Base-by-base conservation (phyloP, 164 flowering plant genomes). In the Liquidambar formosana region DNA sequence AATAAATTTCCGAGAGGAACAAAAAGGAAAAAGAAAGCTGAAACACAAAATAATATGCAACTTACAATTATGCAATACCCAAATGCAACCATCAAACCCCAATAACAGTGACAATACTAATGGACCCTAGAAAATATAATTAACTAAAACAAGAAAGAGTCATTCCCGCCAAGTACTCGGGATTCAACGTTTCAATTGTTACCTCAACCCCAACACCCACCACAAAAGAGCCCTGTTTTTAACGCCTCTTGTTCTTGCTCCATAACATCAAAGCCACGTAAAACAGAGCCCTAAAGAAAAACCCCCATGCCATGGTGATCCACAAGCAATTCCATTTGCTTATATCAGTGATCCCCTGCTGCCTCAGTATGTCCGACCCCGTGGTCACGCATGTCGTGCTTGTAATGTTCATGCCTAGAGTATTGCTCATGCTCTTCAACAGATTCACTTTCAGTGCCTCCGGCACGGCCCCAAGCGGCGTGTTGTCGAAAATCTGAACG, bases 321-420 rank as follows among this genome's bases (percentile, higher is more conserved):
- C 88, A 86, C 71, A 92, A 66, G 79, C 97, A 92, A 57, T 65
- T 63, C 97, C 97, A 92, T 62, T 90, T 92, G 68, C 81, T 82
- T 28, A 92, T 22, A 19, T 90, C 88, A 10, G 85, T 86, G 5
- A 89, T 56, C 3, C 92, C 93, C 58, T 85, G 92, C 68, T 83
- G 75, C 78, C 54, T 71, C 74, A 92, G 61, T 9, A 92, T 75
- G 43, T 90, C 91, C 5, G 16, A 0, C 2, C 94, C 97, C 0
- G 83, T 86, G 1, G 86, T 88, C 52, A 92, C 85, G 45, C 95
- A 90, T 0, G 90, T 85, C 4, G 76, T 26, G 12, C 72, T 57
- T 0, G 88, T 87, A 5, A 92, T 69, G 44, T 76, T 80, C 69
- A 81, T 25, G 6, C 93, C 92, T 54, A 92, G 47, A 1, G 79